Evolutionary conservation across 306 rosid genomes (phyloP), one percentile per base, ranked within the genome.

Genomic region (Prunus fruticosa): DNA sequence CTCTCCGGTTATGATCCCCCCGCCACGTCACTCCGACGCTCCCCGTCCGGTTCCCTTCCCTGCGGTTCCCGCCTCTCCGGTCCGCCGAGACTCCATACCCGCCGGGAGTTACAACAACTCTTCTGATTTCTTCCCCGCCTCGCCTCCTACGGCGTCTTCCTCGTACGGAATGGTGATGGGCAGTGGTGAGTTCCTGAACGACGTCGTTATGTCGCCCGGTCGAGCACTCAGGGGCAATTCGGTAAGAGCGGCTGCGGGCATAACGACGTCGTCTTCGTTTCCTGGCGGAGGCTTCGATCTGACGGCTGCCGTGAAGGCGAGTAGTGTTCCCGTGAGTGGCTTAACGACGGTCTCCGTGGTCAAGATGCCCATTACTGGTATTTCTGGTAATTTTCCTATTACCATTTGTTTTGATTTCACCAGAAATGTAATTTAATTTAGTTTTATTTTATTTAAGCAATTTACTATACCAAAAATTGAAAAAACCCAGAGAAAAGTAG

Each of bases 1-100:
- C 62, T 89, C 93, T 2, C 97, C 98, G 3, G 98, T 93, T 28
- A 84, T 78, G 85, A 82, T 89, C n/a, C 96, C 90, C 5, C 91
- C 88, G 50, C 92, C 96, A n/a, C 87, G 93, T 38, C 93, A 75
- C 71, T 79, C 89, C 43, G 93, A 91, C 27, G 28, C 72, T 32
- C 38, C 63, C 30, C 92, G 83, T 41, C 81, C 78, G 8, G 75
- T 53, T 49, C 71, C 76, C 11, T 70, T 75, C 6, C 77, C 81
- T n/a, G 43, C 61, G 41, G 15, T 9, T 4, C 77, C 78, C 12
- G 64, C 57, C 73, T 82, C 87, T 6, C 84, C 84, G 18, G 83
- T 77, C 75, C 84, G 84, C 45, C 73, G 83, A 8, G 89, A 86
- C 25, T 79, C 80, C 18, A 25, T 83, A 23, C 66, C 71, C 3